These are phyloP conservation scores for Cyclostephanos tholiformis DNA, from an alignment of 108 stramenopile species.

Conservation along the genomic window DNA sequence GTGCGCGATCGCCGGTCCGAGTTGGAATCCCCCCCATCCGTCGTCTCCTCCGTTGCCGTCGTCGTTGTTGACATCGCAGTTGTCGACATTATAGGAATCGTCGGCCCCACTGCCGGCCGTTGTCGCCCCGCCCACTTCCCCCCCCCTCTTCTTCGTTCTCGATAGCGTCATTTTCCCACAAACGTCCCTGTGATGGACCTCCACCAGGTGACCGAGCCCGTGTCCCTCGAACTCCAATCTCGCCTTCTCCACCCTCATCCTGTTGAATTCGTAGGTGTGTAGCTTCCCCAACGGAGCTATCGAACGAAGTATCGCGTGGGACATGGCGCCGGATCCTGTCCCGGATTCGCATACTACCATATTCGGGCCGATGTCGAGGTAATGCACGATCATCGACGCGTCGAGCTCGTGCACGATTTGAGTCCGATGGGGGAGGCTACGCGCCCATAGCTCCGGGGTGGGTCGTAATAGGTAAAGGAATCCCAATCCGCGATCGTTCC, in stretches of 20 bases:
- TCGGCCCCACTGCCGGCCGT: background rate
- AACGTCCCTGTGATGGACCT: slow-evolving; percentile 80
- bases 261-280: slow-evolving; percentile 94
- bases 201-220: slow-evolving; percentile 76
- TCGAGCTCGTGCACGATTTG: slow-evolving; percentile 94
- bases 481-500: slow-evolving; percentile 77
- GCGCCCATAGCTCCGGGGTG: slow-evolving; percentile 92
- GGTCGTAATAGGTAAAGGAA: slow-evolving; percentile 82
- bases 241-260: slow-evolving; percentile 81
- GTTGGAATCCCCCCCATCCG: slow-evolving; percentile 70
- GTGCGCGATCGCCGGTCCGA: slow-evolving; percentile 72
- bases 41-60: slow-evolving; percentile 20
- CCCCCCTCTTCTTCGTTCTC: slow-evolving; percentile 1
- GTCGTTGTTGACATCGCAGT: background rate
- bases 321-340: slow-evolving; percentile 91
- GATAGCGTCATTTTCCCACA: slow-evolving; percentile 65
- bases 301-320: slow-evolving; percentile 77
- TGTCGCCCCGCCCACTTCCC: background rate
- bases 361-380: slow-evolving; percentile 86
- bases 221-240: slow-evolving; percentile 80
- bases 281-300: slow-evolving; percentile 89
- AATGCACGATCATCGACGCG: slow-evolving; percentile 77
- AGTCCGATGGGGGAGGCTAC: slow-evolving; percentile 85
- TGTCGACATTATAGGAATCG: background rate
- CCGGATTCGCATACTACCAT: slow-evolving; percentile 89